These are phyloP conservation scores for Ensete ventricosum DNA, from an alignment of 176 grass and related monocot species.

Conservation along the genomic window DNA sequence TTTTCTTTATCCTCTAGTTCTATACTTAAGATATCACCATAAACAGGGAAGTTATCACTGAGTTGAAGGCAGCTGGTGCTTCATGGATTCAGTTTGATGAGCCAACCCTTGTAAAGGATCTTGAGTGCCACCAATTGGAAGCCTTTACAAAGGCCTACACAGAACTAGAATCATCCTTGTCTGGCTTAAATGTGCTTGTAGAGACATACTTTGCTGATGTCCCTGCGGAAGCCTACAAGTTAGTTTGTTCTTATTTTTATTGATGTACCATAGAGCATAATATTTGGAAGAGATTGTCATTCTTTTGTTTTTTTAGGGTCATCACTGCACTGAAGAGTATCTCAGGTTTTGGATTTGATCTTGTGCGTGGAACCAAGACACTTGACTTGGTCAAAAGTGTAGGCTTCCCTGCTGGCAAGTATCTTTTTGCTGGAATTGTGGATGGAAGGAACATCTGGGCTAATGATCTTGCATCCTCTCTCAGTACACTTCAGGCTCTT, in stretches of 20 bases:
- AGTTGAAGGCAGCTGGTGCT: slow-evolving; percentile 84
- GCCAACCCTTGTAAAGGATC: slow-evolving; percentile 76
- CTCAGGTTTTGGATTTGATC: slow-evolving; percentile 72
- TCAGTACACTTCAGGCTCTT: slow-evolving; percentile 58
- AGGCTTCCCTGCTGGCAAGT: slow-evolving; percentile 71
- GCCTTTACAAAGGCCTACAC: slow-evolving; percentile 66
- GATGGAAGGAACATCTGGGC: slow-evolving; percentile 96
- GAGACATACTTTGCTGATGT: slow-evolving; percentile 96
- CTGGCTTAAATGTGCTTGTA: slow-evolving; percentile 81
- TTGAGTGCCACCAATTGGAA: slow-evolving; percentile 64
- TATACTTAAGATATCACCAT: not conserved
- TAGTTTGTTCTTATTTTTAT: slow-evolving; percentile 19
- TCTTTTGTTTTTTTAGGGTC: slow-evolving; percentile 32
- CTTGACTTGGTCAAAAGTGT: slow-evolving; percentile 59
- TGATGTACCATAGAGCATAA: not conserved
- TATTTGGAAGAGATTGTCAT: not conserved
- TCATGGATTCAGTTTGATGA: slow-evolving; percentile 98
- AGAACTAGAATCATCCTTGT: slow-evolving; percentile 53
- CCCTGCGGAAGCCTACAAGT: slow-evolving; percentile 87
- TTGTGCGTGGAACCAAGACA: slow-evolving; percentile 75
- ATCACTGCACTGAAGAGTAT: slow-evolving; percentile 62
- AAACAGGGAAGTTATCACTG: slow-evolving; percentile 72
- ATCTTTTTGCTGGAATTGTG: slow-evolving; percentile 86
- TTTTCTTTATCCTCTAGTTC: not conserved
- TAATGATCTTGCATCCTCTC: slow-evolving; percentile 76